These are phyloP conservation scores for Tylopilus subfusipes DNA, from an alignment of 768 basidiomycete genomes.

Conservation along the genomic window DNA sequence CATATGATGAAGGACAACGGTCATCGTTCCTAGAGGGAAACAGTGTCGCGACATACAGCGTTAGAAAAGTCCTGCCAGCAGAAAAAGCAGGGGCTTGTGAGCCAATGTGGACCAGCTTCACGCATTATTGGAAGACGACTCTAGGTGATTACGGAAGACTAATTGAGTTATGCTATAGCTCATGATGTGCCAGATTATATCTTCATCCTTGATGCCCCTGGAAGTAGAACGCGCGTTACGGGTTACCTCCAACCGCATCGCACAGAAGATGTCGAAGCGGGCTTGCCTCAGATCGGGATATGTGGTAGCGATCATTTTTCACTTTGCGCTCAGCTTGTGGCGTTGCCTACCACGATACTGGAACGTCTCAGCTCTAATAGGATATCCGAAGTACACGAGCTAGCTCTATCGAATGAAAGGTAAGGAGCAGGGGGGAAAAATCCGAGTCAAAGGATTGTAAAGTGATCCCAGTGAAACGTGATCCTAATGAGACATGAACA, in stretches of 20 bases:
- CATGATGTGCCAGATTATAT: constrained; percentile 70
- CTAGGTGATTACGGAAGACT: constrained; percentile 49
- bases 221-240: constrained; percentile 35
- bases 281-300: constrained; percentile 75
- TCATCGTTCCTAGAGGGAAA: constrained; percentile 11
- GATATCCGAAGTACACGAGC: constrained; percentile 10
- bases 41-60: constrained; percentile 46
- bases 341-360: constrained; percentile 8
- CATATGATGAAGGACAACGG: constrained; percentile 57
- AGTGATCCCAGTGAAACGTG: neutral
- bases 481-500: neutral
- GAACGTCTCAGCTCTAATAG: constrained; percentile 6
- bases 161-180: constrained; percentile 1
- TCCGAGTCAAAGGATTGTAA: neutral
- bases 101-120: constrained; percentile 86
- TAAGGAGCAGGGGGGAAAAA: neutral
- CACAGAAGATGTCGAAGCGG: constrained; percentile 56
- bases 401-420: neutral
- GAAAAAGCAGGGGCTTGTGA: constrained; percentile 58
- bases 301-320: constrained; percentile 88
- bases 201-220: constrained; percentile 58
- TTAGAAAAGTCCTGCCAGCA: constrained; percentile 38
- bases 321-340: constrained; percentile 59
- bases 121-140: constrained; percentile 80
- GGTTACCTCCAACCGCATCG: constrained; percentile 62